Percentiles rank a stretch among this genome's conserved stretches.
phyloP scores from a whole-genome alignment of 768 basidiomycete species.

The Tricholoma terreum region DNA sequence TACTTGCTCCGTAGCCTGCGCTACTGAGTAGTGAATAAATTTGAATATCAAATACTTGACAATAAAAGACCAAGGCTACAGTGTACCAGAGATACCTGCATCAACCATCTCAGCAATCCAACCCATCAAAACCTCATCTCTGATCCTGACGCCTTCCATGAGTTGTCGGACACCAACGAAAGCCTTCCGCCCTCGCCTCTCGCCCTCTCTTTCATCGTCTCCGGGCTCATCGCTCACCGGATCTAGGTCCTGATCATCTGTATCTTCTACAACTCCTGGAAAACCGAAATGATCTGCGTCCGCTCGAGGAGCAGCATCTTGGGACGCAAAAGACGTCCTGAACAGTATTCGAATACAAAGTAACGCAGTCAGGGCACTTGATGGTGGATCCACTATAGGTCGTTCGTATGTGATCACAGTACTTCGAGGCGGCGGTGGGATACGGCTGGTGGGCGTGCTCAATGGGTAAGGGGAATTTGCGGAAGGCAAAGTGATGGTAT shows the following conservation, averaged over 20 bases:
- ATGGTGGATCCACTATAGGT: slow-evolving; percentile 62
- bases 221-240: slow-evolving; percentile 44
- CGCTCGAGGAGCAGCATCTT: slow-evolving; percentile 62
- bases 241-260: slow-evolving; percentile 61
- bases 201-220: slow-evolving; percentile 63
- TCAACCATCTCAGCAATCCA: slow-evolving; percentile 51
- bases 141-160: slow-evolving; percentile 62
- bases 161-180: slow-evolving; percentile 60
- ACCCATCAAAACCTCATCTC: slow-evolving; percentile 56
- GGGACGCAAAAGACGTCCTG: slow-evolving; percentile 71
- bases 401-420: slow-evolving; percentile 56
- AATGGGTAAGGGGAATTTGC: slow-evolving; percentile 53
- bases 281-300: slow-evolving; percentile 90
- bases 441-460: slow-evolving; percentile 61
- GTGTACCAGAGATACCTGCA: slow-evolving; percentile 16
- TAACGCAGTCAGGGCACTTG: slow-evolving; percentile 74
- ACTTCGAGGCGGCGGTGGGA: slow-evolving; percentile 67
- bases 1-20: too few species aligned
- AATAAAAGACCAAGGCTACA: slow-evolving; percentile 50
- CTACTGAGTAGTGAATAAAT: too few species aligned
- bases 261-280: slow-evolving; percentile 76
- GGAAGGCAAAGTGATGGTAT: slow-evolving; percentile 66
- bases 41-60: slow-evolving; percentile 54
- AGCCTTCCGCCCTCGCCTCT: slow-evolving; percentile 66
- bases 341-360: slow-evolving; percentile 84